A percentile compares a stretch with the other conserved stretches of the same genome.
Evolutionary conservation across 495 filamentous ascomycete species (phyloP).

Genomic region (Gamarada debralockiae): DNA sequence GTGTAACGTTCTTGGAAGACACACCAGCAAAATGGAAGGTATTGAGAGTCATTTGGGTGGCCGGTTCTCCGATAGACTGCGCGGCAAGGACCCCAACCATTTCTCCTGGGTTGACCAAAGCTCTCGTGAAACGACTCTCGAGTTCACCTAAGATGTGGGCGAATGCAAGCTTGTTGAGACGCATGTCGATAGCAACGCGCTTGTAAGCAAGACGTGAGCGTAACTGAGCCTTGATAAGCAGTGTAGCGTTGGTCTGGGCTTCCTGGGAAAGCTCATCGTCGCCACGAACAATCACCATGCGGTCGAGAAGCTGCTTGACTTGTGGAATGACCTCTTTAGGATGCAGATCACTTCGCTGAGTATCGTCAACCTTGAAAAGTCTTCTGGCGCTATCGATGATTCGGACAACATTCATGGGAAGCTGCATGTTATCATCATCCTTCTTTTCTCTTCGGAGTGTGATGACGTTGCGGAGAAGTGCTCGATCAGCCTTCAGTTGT

Average conservation of each 20-base stretch:
- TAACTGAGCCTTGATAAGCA: conserved; percentile 87
- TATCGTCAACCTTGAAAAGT: conserved; percentile 85
- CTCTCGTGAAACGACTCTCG: conserved; percentile 76
- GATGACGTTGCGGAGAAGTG: conserved; percentile 63
- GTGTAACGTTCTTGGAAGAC: conserved; percentile 98
- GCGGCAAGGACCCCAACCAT: conserved; percentile 99
- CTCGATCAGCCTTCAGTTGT: conserved; percentile 66
- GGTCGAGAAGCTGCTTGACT: conserved; percentile 70
- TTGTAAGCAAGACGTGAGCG: conserved; percentile 91
- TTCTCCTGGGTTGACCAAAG: conserved; percentile 84
- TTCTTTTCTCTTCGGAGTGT: conserved; percentile 29
- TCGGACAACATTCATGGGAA: conserved; percentile 86
- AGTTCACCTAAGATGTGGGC: conserved; percentile 90
- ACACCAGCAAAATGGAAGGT: conserved; percentile 99
- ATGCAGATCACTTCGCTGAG: conserved; percentile 80
- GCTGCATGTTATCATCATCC: conserved; percentile 77
- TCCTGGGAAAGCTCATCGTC: conserved; percentile 76
- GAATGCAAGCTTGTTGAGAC: conserved; percentile 87
- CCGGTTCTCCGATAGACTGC: conserved; percentile 97
- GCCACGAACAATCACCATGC: conserved; percentile 80
- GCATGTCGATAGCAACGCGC: conserved; percentile 76
- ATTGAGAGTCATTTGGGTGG: conserved; percentile 99
- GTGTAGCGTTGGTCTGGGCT: conserved; percentile 81
- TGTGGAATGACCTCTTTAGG: conserved; percentile 85
- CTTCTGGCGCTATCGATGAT: conserved; percentile 86